These are phyloP conservation scores for Hymenoscyphus linearis DNA, from an alignment of 2,329 filamentous ascomycete genomes.

Conservation along the genomic window DNA sequence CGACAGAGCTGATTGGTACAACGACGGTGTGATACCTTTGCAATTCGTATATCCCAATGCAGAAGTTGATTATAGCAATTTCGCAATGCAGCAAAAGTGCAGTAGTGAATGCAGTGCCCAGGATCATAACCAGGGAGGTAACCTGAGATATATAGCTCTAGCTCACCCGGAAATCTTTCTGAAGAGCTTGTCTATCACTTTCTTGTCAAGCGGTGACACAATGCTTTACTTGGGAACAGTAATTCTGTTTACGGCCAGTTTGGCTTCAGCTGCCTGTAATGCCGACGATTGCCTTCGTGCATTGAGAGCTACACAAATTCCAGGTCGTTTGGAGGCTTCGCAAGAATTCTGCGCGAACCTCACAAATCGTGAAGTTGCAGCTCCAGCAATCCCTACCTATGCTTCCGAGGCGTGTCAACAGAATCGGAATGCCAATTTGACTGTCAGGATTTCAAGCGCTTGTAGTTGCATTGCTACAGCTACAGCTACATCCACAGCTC, in stretches of 20 bases:
- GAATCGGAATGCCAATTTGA: conserved; percentile 16
- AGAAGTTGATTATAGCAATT: not conserved
- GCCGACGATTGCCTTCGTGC: conserved; percentile 37
- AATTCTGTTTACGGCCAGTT: conserved; percentile 12
- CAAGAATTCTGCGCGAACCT: conserved; percentile 33
- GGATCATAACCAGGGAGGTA: not conserved
- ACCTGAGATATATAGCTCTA: not conserved
- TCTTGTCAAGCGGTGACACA: not conserved
- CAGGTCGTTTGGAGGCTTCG: conserved; percentile 32
- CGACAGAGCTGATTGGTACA: not conserved
- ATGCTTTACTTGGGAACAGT: conserved; percentile 13
- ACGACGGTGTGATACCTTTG: not conserved
- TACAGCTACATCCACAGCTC: not conserved
- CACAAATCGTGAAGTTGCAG: conserved; percentile 11
- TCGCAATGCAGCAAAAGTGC: not conserved
- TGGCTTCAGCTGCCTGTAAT: conserved; percentile 25
- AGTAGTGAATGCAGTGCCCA: not conserved
- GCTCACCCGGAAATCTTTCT: not conserved
- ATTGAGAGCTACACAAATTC: conserved; percentile 32
- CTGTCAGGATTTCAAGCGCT: conserved; percentile 17
- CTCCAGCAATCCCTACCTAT: conserved; percentile 15
- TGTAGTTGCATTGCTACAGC: conserved; percentile 21
- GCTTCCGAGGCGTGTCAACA: conserved; percentile 14
- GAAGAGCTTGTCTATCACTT: not conserved
- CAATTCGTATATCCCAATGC: not conserved